These are phyloP conservation scores for Calonectria hawksworthii DNA, from an alignment of 2,329 filamentous ascomycete species.

Conservation along the genomic window DNA sequence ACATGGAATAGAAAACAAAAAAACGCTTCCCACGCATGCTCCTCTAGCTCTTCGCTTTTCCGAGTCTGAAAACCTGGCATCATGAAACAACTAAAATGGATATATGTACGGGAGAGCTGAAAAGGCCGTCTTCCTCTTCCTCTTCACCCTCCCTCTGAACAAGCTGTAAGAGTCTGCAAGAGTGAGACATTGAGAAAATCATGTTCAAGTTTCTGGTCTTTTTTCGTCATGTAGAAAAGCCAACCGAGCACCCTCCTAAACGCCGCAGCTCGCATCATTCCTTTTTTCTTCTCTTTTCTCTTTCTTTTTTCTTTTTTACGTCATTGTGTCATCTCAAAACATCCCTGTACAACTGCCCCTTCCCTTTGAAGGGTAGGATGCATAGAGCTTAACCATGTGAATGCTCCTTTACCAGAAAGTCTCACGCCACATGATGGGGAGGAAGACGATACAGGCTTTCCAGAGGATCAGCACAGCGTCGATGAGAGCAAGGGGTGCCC, in stretches of 20 bases:
- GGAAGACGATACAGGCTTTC: constrained; percentile 85
- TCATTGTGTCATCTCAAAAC: constrained; percentile 12
- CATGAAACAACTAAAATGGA: constrained; percentile 18
- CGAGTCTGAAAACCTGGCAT: constrained; percentile 23
- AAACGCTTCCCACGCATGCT: constrained; percentile 17
- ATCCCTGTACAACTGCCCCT: not conserved
- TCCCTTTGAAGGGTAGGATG: not conserved
- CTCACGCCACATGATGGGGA: constrained; percentile 85
- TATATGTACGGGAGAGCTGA: constrained; percentile 23
- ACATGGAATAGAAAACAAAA: constrained; percentile 14
- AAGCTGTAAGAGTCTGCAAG: not conserved
- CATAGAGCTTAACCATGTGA: not conserved
- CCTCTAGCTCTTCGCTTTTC: constrained; percentile 4
- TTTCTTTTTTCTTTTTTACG: not conserved
- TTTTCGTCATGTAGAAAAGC: constrained; percentile 25
- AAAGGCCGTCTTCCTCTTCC: constrained; percentile 10
- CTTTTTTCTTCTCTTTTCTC: constrained; percentile 8
- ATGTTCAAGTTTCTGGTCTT: constrained; percentile 17
- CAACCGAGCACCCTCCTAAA: constrained; percentile 38
- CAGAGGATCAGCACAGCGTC: constrained; percentile 80
- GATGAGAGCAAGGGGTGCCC: constrained; percentile 71
- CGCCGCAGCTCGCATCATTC: constrained; percentile 40
- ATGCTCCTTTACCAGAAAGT: constrained; percentile 47
- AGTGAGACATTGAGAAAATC: not conserved
- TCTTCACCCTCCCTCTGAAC: not conserved